Evolutionary conservation across 2,329 filamentous ascomycete genomes (phyloP).

Genomic region (Cladosporium colombiae): DNA sequence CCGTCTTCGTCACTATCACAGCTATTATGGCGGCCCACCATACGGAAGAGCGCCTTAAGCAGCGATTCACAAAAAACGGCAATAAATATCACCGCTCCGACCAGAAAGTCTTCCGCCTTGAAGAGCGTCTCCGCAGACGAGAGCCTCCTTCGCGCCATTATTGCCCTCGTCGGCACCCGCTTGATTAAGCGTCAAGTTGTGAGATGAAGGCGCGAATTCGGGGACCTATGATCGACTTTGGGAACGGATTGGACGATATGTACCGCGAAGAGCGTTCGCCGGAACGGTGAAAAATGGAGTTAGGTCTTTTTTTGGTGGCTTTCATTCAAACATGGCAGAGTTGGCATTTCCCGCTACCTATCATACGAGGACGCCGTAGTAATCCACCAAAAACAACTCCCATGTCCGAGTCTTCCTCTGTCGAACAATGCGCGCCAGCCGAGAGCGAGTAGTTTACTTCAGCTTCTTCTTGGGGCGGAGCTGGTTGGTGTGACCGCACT

Average conservation of each 20-base stretch:
- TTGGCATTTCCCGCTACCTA: constrained; percentile 21
- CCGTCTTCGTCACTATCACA: neutral
- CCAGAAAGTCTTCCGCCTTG: neutral
- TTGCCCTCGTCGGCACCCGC: neutral
- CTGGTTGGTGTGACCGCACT: constrained; percentile 99
- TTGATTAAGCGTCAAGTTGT: neutral
- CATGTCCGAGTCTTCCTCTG: constrained; percentile 7
- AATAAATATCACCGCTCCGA: neutral
- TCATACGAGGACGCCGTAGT: constrained; percentile 16
- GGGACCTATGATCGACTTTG: neutral
- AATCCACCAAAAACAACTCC: constrained; percentile 20
- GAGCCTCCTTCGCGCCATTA: neutral
- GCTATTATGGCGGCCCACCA: neutral
- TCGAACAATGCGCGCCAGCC: constrained; percentile 27
- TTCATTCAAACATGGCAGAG: constrained; percentile 21
- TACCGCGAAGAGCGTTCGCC: neutral
- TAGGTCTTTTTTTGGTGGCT: constrained; percentile 14
- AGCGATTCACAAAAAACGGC: neutral
- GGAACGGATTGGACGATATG: neutral
- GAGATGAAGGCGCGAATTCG: neutral
- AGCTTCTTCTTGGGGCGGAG: constrained; percentile 99
- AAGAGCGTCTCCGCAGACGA: neutral
- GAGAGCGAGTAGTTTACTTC: constrained; percentile 68
- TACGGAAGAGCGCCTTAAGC: neutral
- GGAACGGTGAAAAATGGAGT: neutral